Base-by-base conservation (phyloP, 345 rosid genomes). In the Linum usitatissimum region DNA sequence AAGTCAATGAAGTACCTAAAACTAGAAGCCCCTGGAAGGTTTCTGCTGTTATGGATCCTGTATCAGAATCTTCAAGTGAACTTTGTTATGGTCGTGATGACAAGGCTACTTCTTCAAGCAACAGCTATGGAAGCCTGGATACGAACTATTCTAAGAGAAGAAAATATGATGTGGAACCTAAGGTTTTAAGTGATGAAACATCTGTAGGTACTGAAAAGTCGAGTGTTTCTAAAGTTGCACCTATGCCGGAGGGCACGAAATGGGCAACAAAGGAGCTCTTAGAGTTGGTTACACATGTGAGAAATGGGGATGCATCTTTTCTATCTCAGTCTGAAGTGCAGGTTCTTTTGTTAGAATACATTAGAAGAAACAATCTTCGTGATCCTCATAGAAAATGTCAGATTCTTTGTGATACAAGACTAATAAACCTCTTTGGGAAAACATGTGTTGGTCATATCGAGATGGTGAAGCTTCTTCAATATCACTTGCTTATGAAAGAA, bases 201-300 rank as follows among this genome's bases (percentile, higher is more conserved):
- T 20, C 65, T 63, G 20, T 18, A 18, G 61, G 34, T 67, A 30
- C 18, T 12, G 80, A 71, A 59, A 77, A 36, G 18, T 60, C 69
- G 45, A 68, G 65, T 64, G 60, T 61, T 71, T 51, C 49, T 39
- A 66, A 69, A 66, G 74, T 65, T 65, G 70, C 53, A 21, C 63
- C 53, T 69, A 67, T 65, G 59, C 74, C 71, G 53, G 70, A 69
- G 68, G 71, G 71, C 66, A 60, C 73, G 55, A 68, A 60, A 70
- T 92, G 99, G 97, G 99, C 94, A 34, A 84, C 99, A 54, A 80
- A 80, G 78, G 91, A 79, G 73, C 95, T 91, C 65, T 73, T 86
- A 64, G 98, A 88, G 75, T 80, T 91, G 75, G 86, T 91, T 69
- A 72, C 87, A 19, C 76, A 77, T 66, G 74, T 91, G 95, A 86